Conservation (phyloP, 129 eudicot genomes). For the Arctium lappa region DNA sequence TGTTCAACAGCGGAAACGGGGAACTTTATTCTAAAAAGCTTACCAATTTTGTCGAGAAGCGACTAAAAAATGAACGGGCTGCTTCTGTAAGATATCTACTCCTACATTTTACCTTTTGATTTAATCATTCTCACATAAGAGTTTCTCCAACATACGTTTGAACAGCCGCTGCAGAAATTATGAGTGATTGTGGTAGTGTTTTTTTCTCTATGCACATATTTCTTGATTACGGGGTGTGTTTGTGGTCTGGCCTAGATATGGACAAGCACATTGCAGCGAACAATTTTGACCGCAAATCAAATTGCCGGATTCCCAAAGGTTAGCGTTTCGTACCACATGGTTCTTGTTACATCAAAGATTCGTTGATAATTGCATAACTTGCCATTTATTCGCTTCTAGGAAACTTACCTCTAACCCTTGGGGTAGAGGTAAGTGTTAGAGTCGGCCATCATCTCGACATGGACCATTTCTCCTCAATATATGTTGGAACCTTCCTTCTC, state of each 20-base stretch:
- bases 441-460: no score
- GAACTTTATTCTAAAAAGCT: constrained; percentile 93
- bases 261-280: constrained; percentile 96
- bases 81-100: constrained; percentile 75
- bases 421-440: no score
- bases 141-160: no score
- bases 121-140: neutral
- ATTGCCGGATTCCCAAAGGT: constrained; percentile 97
- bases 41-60: constrained; percentile 87
- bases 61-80: constrained; percentile 89
- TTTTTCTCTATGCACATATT: neutral
- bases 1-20: constrained; percentile 70
- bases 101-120: neutral
- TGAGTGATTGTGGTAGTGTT: neutral
- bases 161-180: no score
- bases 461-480: no score
- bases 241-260: constrained; percentile 67
- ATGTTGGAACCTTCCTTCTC: no score
- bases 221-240: constrained; percentile 15
- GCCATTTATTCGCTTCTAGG: no score
- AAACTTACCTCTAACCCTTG: no score
- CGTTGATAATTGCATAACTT: neutral
- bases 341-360: neutral
- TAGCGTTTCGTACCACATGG: constrained; percentile 1
- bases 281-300: constrained; percentile 82